A percentile compares a stretch with the other conserved stretches of the same genome.
Evolutionary conservation across 2,329 filamentous ascomycete genomes (phyloP).

Genomic region (Truncatella angustata): DNA sequence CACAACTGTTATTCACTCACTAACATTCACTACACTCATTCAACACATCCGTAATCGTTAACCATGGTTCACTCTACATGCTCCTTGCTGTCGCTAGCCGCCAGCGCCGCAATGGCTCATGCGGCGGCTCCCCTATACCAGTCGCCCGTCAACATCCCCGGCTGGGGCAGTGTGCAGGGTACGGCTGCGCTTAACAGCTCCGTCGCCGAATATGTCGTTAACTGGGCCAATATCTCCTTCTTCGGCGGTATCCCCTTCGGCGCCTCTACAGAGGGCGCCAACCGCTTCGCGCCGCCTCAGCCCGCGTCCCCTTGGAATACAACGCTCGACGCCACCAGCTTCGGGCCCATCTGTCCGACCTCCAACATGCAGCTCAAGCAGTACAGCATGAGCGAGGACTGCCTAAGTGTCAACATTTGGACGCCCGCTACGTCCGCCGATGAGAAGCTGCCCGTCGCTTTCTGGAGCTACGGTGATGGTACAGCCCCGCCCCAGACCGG

Average conservation of each 20-base stretch:
- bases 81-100: too few species aligned
- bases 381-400: constrained; percentile 16
- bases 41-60: too few species aligned
- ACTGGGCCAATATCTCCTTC: constrained; percentile 18
- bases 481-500: constrained; percentile 56
- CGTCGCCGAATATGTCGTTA: too few species aligned
- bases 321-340: constrained; percentile 14
- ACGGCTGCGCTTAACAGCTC: too few species aligned
- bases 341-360: constrained; percentile 9
- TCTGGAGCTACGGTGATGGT: constrained; percentile 31
- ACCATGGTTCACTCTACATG: too few species aligned
- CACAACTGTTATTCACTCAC: too few species aligned
- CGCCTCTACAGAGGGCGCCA: constrained; percentile 14
- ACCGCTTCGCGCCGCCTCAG: constrained; percentile 15
- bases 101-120: too few species aligned
- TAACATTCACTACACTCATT: too few species aligned
- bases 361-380: constrained; percentile 9
- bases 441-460: constrained; percentile 19
- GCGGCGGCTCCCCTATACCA: too few species aligned
- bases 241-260: constrained; percentile 26
- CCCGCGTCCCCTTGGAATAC: constrained; percentile 12
- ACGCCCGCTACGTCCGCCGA: constrained; percentile 8
- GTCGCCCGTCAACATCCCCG: too few species aligned
- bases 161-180: too few species aligned
- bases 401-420: constrained; percentile 22